Evolutionary conservation across 306 rosid species (phyloP), one percentile per base, ranked within the genome.

Genomic region (Prunus mira): DNA sequence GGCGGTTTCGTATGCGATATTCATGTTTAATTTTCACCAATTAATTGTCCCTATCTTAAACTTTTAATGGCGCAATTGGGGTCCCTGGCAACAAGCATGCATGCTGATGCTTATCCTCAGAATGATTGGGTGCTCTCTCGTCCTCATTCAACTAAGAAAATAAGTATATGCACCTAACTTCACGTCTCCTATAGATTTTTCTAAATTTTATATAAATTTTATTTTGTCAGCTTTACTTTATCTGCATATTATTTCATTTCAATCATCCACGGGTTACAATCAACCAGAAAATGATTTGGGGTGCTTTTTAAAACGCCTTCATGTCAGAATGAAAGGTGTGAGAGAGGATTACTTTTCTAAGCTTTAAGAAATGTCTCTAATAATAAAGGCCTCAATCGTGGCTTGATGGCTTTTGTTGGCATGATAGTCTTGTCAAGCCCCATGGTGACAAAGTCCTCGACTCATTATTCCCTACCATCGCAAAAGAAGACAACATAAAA

Each of bases 41-140:
- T 38, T 7, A 38, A 38, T 6, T 38, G 7, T 73, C 83, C 30
- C 45, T 62, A 81, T 75, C 74, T 34, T 46, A 49, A 43, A 45
- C 67, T 47, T 69, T 69, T 32, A 67, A 76, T 67, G 73, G 73
- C 56, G 80, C 75, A 67, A 69, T 52, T 27, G 41, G 61, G 77
- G 62, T 68, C 50, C 22, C 51, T 32, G 49, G 41, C 14, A 20
- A 25, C 8, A 65, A 64, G 86, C 86, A 54, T 67, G 76, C 52
- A 38, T n/a, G 56, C 56, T 78, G 64, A 74, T 54, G 82, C 76
- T 55, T 75, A 79, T 86, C 80, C 75, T 74, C 45, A 52, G 50
- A 71, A 84, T 77, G 83, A 86, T 77, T 82, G 90, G 75, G 57
- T 75, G 57, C 62, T 49, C 68, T 24, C 6, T 77, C 76, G 82